phyloP scores from a whole-genome alignment of 1,139 yeast genomes.

The Nakaseomyces glabratus region DNA sequence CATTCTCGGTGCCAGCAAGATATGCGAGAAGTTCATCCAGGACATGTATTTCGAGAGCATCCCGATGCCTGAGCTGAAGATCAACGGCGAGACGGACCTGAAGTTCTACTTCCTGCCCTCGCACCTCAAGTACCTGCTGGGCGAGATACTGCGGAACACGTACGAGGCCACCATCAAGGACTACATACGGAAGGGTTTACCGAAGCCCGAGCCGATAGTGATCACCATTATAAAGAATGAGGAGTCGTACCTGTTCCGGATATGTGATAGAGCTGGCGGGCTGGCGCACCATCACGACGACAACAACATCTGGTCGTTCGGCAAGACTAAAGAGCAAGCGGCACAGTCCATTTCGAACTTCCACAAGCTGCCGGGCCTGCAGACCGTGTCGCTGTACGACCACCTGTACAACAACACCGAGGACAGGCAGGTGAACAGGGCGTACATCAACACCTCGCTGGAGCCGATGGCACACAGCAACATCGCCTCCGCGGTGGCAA shows the following conservation, averaged over 20 bases:
- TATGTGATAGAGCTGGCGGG: slow-evolving; percentile 91
- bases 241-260: slow-evolving; percentile 61
- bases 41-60: slow-evolving; percentile 44
- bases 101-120: slow-evolving; percentile 76
- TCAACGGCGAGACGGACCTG: slow-evolving; percentile 56
- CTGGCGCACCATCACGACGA: slow-evolving; percentile 27
- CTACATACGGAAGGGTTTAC: slow-evolving; percentile 32
- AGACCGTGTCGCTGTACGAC: slow-evolving; percentile 29
- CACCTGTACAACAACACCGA: slow-evolving; percentile 15
- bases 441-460: slow-evolving; percentile 32
- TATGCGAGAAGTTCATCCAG: slow-evolving; percentile 44
- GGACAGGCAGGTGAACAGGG: slow-evolving; percentile 9
- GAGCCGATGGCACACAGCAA: slow-evolving; percentile 33
- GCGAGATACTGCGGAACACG: slow-evolving; percentile 79
- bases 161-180: slow-evolving; percentile 64
- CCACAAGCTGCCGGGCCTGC: slow-evolving; percentile 56
- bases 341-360: slow-evolving; percentile 50
- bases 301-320: slow-evolving; percentile 72
- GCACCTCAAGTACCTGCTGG: slow-evolving; percentile 76
- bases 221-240: slow-evolving; percentile 63
- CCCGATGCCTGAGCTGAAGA: slow-evolving; percentile 62
- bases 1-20: slow-evolving; percentile 34
- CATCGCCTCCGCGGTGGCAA: slow-evolving; percentile 11
- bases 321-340: slow-evolving; percentile 54
- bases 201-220: slow-evolving; percentile 45